Evolutionary conservation across 2,329 filamentous ascomycete species (phyloP).

Genomic region (Colletotrichum sp.): DNA sequence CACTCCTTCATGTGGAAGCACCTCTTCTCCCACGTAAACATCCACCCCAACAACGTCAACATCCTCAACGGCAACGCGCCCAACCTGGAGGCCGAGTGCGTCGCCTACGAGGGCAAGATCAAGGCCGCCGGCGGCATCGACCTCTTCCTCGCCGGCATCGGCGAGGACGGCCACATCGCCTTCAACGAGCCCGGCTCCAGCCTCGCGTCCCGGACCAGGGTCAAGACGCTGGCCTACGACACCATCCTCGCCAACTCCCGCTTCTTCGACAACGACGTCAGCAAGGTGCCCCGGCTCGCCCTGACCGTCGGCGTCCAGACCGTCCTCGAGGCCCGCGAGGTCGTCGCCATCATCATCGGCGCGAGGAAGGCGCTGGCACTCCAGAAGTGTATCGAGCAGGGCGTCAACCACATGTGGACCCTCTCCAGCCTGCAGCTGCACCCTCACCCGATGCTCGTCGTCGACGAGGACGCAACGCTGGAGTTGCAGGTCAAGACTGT

Average conservation of each 20-base stretch:
- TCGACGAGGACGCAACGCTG: slow-evolving; percentile 79
- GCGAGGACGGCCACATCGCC: slow-evolving; percentile 85
- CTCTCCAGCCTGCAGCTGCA: slow-evolving; percentile 82
- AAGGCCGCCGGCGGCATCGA: slow-evolving; percentile 78
- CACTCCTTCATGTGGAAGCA: slow-evolving; percentile 94
- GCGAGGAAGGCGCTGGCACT: slow-evolving; percentile 81
- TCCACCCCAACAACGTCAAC: slow-evolving; percentile 81
- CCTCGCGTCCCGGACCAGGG: slow-evolving; percentile 76
- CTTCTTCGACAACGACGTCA: slow-evolving; percentile 79
- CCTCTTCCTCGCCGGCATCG: slow-evolving; percentile 84
- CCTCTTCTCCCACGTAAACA: slow-evolving; percentile 86
- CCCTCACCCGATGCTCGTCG: slow-evolving; percentile 80
- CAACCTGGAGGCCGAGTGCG: slow-evolving; percentile 77
- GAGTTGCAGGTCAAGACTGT: slow-evolving; percentile 78
- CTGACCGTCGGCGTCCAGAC: slow-evolving; percentile 86
- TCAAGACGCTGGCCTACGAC: slow-evolving; percentile 87
- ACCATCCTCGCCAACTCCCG: slow-evolving; percentile 85
- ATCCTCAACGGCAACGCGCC: slow-evolving; percentile 82
- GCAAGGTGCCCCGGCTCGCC: slow-evolving; percentile 79
- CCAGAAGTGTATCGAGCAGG: slow-evolving; percentile 80
- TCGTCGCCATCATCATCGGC: slow-evolving; percentile 82
- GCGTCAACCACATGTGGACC: slow-evolving; percentile 91
- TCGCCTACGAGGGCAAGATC: slow-evolving; percentile 81
- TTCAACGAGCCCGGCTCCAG: slow-evolving; percentile 91
- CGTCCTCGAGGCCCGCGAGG: slow-evolving; percentile 79